Evolutionary conservation across 257 asterid species (phyloP), one percentile per base, ranked within the genome.

Genomic region (Schizonepeta tenuifolia): DNA sequence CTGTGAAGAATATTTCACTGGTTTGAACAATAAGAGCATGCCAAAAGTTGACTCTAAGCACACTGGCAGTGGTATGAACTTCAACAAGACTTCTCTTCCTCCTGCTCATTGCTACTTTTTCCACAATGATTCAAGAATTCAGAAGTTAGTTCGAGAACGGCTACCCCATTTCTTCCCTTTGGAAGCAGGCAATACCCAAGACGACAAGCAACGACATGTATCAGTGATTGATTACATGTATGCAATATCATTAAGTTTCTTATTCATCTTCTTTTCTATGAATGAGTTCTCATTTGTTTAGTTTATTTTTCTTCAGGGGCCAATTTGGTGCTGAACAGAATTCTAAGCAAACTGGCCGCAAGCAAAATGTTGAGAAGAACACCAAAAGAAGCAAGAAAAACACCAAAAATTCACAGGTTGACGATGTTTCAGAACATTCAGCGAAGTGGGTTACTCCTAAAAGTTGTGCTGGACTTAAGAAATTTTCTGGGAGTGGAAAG

Each of bases 401-500:
- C 54, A 60, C 40, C 31, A 85, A 76, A 65, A 82, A 71, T 49
- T 40, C 86, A 1, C 83, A 64, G 55, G 77, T 54, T 57, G 81
- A 78, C 38, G 78, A 77, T 61, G 57, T 66, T 33, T 76, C 90
- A 24, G 85, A 72, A 75, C 91, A 77, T 73, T 78, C 89, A 8
- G 84, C 60, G 54, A 72, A 77, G 55, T 90, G 99, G 99, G 81
- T 89, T 62, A 83, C 81, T 81, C 98, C 99, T 67, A 89, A 79
- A 77, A 73, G 67, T 75, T 38, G 77, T 74, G 82, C 74, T 50
- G 83, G 72, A 57, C 56, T 66, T 84, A 78, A 86, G 69, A 88
- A 86, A 79, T 89, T 86, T 72, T 92, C 89, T 72, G 86, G 99
- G 75, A 83, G 86, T 82, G 83, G 97, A 83, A 95, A 92, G 83